phyloP scores from a whole-genome alignment of 2,329 filamentous ascomycete species.

The Xylariaceae sp. region DNA sequence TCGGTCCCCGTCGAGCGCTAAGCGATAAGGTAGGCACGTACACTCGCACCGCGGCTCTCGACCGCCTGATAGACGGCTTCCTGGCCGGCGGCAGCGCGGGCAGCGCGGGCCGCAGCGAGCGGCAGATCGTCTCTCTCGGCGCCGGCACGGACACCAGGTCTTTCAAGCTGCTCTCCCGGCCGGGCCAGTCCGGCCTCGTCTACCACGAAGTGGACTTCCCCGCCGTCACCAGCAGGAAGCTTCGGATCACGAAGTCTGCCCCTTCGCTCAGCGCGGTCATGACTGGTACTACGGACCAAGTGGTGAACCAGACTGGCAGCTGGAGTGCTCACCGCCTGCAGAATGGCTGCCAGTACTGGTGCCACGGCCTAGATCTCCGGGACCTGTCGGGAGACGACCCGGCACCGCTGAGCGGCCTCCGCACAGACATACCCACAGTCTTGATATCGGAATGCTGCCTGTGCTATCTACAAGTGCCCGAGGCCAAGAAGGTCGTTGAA shows the following conservation, averaged over 20 bases:
- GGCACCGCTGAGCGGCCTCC: conserved; percentile 34
- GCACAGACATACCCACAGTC: conserved; percentile 63
- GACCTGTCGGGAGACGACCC: conserved; percentile 32
- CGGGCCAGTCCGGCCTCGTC: conserved; percentile 38
- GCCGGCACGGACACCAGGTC: conserved; percentile 89
- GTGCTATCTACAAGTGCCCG: conserved; percentile 67
- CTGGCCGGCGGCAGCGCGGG: no score
- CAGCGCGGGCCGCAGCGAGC: conserved; percentile 24
- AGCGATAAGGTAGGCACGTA: conserved; percentile 64
- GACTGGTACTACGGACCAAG: conserved; percentile 25
- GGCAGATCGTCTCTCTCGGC: conserved; percentile 85
- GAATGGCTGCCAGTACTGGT: conserved; percentile 38
- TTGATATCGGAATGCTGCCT: conserved; percentile 93
- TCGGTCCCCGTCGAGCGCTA: conserved; percentile 18
- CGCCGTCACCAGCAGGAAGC: conserved; percentile 61
- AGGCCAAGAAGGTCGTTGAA: conserved; percentile 56
- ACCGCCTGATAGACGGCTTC: conserved; percentile 68
- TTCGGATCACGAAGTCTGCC: conserved; percentile 42
- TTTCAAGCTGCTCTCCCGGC: conserved; percentile 60
- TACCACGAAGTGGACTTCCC: conserved; percentile 95
- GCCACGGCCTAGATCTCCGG: conserved; percentile 65
- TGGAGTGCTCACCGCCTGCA: conserved; percentile 35
- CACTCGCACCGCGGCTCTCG: conserved; percentile 75
- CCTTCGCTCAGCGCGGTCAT: conserved; percentile 31
- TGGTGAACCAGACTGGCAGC: conserved; percentile 21